Evolutionary conservation across 345 rosid species (phyloP).

Genomic region (Moringa oleifera): DNA sequence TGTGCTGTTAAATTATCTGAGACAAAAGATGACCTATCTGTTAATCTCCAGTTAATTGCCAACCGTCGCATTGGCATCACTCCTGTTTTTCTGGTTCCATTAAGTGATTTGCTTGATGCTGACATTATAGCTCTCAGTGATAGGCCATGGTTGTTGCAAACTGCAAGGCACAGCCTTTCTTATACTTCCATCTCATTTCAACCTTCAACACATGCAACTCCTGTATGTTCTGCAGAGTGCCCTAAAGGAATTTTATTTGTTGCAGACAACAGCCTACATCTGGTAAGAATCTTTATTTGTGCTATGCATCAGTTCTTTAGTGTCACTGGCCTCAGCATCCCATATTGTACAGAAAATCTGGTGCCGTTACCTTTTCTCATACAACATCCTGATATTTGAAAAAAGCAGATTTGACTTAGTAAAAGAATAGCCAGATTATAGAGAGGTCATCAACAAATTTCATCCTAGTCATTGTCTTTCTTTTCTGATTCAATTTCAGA

Average conservation of each 20-base stretch:
- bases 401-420: background rate
- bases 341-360: no score
- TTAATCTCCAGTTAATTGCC: conserved; percentile 74
- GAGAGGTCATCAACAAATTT: background rate
- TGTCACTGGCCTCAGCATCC: background rate
- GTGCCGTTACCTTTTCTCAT: background rate
- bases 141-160: conserved; percentile 93
- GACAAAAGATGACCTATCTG: conserved; percentile 32
- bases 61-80: conserved; percentile 92
- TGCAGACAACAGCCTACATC: conserved; percentile 84
- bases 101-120: conserved; percentile 66
- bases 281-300: conserved; percentile 47
- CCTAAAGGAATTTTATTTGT: conserved; percentile 92
- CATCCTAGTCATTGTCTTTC: background rate
- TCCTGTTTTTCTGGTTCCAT: conserved; percentile 91
- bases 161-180: conserved; percentile 88
- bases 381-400: background rate
- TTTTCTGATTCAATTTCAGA: background rate
- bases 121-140: conserved; percentile 93
- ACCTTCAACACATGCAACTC: conserved; percentile 94
- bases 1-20: conserved; percentile 24
- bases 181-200: conserved; percentile 90
- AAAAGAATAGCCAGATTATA: background rate
- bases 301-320: conserved; percentile 9
- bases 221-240: conserved; percentile 86